Evolutionary conservation across 2,329 filamentous ascomycete species (phyloP).

Genomic region (Rhynchosporium agropyri): DNA sequence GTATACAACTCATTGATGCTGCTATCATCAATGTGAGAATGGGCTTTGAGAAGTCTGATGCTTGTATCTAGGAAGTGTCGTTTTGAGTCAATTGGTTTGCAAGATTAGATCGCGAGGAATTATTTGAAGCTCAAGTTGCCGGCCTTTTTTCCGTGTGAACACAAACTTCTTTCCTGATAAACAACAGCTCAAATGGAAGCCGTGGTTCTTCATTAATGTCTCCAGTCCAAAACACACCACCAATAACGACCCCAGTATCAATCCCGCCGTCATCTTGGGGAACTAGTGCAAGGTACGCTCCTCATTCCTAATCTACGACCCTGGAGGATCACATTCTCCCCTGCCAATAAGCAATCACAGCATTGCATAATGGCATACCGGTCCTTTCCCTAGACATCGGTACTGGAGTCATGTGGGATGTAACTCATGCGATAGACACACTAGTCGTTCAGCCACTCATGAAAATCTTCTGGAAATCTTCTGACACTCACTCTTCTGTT

Average conservation of each 20-base stretch:
- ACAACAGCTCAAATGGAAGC: neutral
- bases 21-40: neutral
- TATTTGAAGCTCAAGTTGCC: too few relatives aligned
- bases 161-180: neutral
- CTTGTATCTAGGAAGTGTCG: neutral
- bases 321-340: constrained; percentile 9
- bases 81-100: too few relatives aligned
- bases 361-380: constrained; percentile 11
- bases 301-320: constrained; percentile 1
- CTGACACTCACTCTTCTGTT: neutral
- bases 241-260: neutral
- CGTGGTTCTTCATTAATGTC: neutral
- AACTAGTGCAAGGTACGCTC: constrained; percentile 14
- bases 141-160: too few relatives aligned
- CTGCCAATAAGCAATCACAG: neutral
- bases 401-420: neutral
- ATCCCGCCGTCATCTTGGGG: neutral
- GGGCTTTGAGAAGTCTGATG: neutral
- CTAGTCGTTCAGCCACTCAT: neutral
- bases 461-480: constrained; percentile 14
- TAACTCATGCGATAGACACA: constrained; percentile 19
- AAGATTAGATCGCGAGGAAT: too few relatives aligned
- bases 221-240: neutral
- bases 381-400: neutral
- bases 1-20: neutral